A percentile compares a stretch with the other conserved stretches of the same genome.
These are phyloP conservation scores for Oryza meridionalis DNA, from an alignment of 176 grass and related monocot species.

Conservation along the genomic window DNA sequence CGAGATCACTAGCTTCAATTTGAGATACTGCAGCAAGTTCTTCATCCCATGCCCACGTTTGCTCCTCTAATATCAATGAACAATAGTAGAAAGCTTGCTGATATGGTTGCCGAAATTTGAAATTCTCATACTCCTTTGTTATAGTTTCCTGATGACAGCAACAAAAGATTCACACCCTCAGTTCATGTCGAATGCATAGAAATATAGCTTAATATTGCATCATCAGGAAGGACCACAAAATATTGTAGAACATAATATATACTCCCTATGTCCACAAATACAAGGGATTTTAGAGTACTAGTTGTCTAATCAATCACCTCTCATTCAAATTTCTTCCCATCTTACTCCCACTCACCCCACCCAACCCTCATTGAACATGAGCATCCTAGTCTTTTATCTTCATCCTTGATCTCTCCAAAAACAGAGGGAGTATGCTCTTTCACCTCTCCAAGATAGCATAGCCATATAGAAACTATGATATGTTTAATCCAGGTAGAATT, in stretches of 20 bases:
- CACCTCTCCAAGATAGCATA: neutral
- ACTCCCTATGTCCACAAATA: no score
- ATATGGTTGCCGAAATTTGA: constrained; percentile 79
- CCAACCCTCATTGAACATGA: no score
- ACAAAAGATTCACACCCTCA: constrained; percentile 9
- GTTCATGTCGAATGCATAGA: constrained; percentile 9
- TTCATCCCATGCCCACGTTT: constrained; percentile 85
- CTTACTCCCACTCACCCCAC: no score
- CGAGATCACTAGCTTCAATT: constrained; percentile 63
- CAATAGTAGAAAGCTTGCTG: constrained; percentile 78
- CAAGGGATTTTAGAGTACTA: no score
- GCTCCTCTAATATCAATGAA: constrained; percentile 72
- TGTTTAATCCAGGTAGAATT: constrained; percentile 4
- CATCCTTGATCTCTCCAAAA: no score
- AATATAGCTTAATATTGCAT: constrained; percentile 14
- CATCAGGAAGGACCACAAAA: neutral
- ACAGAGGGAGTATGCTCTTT: no score
- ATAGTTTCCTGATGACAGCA: constrained; percentile 75
- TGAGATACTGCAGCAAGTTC: constrained; percentile 76
- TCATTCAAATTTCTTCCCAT: no score
- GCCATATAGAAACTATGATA: neutral
- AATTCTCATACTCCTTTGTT: constrained; percentile 80
- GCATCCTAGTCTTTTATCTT: constrained; percentile 2
- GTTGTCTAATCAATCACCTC: no score
- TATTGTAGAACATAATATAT: no score